Evolutionary conservation across 2,329 filamentous ascomycete species (phyloP).

Genomic region (Hymenoscyphus scutula): DNA sequence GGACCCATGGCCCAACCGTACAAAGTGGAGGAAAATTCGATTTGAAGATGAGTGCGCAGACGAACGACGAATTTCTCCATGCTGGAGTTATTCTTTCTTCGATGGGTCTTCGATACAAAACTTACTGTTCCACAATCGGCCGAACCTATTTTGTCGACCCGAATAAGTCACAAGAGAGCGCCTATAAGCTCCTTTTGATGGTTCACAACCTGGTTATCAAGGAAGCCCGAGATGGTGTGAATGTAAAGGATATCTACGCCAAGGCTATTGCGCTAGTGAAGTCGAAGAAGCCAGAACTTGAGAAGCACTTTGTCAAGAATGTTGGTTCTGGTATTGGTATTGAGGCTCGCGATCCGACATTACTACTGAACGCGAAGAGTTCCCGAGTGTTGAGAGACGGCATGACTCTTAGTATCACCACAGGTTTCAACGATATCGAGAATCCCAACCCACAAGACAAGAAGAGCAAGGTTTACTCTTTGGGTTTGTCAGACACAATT

Average conservation of each 20-base stretch:
- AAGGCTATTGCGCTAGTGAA: conserved; percentile 80
- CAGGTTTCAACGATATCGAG: conserved; percentile 84
- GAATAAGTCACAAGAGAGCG: conserved; percentile 90
- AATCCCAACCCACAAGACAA: conserved; percentile 87
- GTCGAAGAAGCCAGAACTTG: conserved; percentile 89
- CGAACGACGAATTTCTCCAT: conserved; percentile 80
- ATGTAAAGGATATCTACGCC: conserved; percentile 85
- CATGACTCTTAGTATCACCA: conserved; percentile 92
- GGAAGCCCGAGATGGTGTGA: conserved; percentile 81
- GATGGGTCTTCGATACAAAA: conserved; percentile 91
- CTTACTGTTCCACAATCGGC: conserved; percentile 88
- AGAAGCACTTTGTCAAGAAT: conserved; percentile 91
- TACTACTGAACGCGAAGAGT: conserved; percentile 87
- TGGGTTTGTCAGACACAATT: conserved; percentile 90
- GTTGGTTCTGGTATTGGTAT: conserved; percentile 91
- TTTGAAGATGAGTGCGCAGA: conserved; percentile 72
- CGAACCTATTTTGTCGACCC: conserved; percentile 96
- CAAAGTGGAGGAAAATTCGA: conserved; percentile 97
- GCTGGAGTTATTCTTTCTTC: conserved; percentile 91
- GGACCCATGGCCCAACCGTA: conserved; percentile 85
- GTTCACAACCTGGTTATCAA: conserved; percentile 90
- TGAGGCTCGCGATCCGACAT: conserved; percentile 79
- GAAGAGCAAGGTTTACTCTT: conserved; percentile 82
- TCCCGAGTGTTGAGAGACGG: conserved; percentile 81
- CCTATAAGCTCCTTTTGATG: conserved; percentile 83